A percentile compares a stretch with the other conserved stretches of the same genome.
phyloP scores from a whole-genome alignment of 257 asterid genomes.

The Catharanthus roseus region DNA sequence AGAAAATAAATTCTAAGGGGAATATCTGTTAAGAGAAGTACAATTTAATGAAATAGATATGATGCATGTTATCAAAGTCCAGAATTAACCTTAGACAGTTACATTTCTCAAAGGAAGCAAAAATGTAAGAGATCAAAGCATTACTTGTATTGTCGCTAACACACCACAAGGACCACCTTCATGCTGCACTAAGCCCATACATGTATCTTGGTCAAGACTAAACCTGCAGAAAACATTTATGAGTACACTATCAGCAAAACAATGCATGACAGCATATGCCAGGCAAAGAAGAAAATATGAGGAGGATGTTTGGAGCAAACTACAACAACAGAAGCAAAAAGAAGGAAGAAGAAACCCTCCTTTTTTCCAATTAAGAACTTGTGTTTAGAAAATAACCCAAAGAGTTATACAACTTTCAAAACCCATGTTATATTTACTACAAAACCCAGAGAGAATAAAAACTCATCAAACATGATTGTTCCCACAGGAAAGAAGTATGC shows the following conservation, averaged over 20 bases:
- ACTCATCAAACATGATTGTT: background rate
- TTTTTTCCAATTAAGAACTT: background rate
- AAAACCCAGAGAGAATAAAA: background rate
- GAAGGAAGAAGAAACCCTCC: no score
- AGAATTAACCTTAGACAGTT: constrained; percentile 10
- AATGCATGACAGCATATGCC: background rate
- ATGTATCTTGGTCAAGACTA: constrained; percentile 89
- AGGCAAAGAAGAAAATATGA: background rate
- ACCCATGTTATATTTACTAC: background rate
- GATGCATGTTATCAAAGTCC: background rate
- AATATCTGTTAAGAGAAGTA: background rate
- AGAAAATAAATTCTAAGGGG: background rate
- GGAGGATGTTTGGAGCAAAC: background rate
- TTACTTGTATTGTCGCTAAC: constrained; percentile 94
- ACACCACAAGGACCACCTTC: constrained; percentile 99
- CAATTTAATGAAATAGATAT: background rate
- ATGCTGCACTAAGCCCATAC: constrained; percentile 96
- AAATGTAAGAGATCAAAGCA: constrained; percentile 24
- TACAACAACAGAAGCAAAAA: background rate
- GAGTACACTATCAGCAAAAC: constrained; percentile 23
- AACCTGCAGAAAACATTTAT: constrained; percentile 71
- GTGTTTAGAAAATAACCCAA: background rate
- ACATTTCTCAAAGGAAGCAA: constrained; percentile 18
- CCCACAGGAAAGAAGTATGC: background rate
- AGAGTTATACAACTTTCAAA: background rate